Percentiles rank a stretch among this genome's conserved stretches.
These are phyloP conservation scores for Naganishia albida DNA, from an alignment of 1,284 basidiomycete genomes.

Conservation along the genomic window DNA sequence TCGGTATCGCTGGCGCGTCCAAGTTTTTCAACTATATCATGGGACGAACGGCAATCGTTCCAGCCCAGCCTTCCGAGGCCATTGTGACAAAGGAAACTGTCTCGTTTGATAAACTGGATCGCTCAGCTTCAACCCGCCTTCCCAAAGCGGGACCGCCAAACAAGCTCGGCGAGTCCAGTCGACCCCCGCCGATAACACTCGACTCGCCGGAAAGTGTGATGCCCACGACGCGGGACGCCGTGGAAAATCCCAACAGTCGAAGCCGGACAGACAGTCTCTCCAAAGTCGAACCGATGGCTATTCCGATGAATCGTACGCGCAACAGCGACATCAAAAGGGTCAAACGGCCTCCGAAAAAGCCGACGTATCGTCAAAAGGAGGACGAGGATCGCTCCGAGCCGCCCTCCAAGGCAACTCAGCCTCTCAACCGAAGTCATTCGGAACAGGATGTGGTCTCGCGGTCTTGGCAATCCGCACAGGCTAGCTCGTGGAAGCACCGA, in stretches of 20 bases:
- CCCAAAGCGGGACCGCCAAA: neutral
- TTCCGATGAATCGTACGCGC: conserved; percentile 27
- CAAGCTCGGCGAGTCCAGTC: neutral
- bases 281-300: conserved; percentile 31
- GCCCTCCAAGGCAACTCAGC: neutral
- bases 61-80: conserved; percentile 15
- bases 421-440: conserved; percentile 15
- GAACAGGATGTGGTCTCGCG: conserved; percentile 14
- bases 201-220: neutral
- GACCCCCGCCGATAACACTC: neutral
- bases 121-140: neutral
- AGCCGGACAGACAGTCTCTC: conserved; percentile 17
- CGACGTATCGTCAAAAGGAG: conserved; percentile 24
- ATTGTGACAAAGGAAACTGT: conserved; percentile 23
- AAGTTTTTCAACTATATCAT: conserved; percentile 26
- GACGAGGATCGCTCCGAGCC: conserved; percentile 18
- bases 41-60: conserved; percentile 22
- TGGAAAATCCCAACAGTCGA: neutral
- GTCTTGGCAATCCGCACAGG: conserved; percentile 33
- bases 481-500: conserved; percentile 31
- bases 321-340: conserved; percentile 24
- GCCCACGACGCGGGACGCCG: neutral
- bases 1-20: conserved; percentile 41
- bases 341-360: conserved; percentile 20
- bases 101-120: conserved; percentile 25